phyloP scores from a whole-genome alignment of 208 protist species.

The Trypanosoma grayi region DNA sequence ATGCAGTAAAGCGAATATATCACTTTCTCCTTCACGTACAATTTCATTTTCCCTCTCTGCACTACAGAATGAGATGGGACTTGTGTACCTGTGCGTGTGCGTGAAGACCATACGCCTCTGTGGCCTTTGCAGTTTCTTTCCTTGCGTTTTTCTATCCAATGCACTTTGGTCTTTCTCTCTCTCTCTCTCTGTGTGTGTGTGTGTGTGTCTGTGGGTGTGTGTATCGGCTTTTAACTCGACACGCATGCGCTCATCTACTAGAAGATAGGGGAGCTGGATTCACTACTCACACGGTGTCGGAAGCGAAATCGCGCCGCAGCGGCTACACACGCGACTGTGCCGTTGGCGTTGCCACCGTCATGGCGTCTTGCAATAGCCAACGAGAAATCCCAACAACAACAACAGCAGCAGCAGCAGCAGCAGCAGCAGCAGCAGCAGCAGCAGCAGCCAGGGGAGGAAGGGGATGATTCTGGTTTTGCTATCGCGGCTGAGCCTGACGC shows the following conservation, averaged over 20 bases:
- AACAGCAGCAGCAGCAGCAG: not conserved
- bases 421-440: not conserved
- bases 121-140: not conserved
- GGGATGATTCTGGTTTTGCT: not conserved
- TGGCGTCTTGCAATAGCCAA: not conserved
- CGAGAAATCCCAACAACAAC: not conserved
- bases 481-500: not conserved
- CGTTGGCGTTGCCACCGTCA: slow-evolving; percentile 2
- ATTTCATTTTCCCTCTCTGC: too few species aligned
- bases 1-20: too few species aligned
- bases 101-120: not conserved
- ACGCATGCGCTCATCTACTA: too few species aligned
- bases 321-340: not conserved
- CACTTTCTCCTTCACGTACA: too few species aligned
- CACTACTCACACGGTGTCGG: not conserved
- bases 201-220: not conserved
- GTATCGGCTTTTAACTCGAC: too few species aligned
- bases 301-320: not conserved
- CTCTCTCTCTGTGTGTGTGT: slow-evolving; percentile 1
- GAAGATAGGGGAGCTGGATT: not conserved
- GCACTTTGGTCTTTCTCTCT: slow-evolving; percentile 1
- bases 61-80: too few species aligned
- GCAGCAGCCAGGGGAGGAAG: not conserved
- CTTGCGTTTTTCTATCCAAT: not conserved
- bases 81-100: not conserved